Conservation (phyloP, 2,329 filamentous ascomycete genomes). For the Fusarium proliferatum region DNA sequence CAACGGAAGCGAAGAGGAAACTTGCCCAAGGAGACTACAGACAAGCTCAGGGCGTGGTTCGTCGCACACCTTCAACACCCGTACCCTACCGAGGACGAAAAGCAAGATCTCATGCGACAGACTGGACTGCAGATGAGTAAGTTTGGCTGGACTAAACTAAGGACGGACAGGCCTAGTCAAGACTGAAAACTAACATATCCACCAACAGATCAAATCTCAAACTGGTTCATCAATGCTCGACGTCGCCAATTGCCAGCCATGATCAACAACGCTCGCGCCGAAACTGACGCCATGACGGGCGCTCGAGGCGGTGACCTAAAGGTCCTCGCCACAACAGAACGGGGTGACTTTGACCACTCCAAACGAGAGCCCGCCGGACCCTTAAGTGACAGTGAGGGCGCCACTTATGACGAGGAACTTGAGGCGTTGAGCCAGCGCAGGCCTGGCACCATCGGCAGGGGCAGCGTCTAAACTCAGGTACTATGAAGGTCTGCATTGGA, state of each 20-base stretch:
- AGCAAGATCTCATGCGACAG: conserved; percentile 80
- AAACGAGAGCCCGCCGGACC: conserved; percentile 52
- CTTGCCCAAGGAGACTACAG: conserved; percentile 89
- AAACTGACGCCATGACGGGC: conserved; percentile 59
- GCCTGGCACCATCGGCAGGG: conserved; percentile 55
- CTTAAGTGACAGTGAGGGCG: conserved; percentile 61
- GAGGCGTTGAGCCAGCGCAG: conserved; percentile 48
- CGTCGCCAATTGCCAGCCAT: conserved; percentile 72
- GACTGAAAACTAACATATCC: conserved; percentile 20
- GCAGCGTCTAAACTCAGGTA: conserved; percentile 54
- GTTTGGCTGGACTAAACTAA: conserved; percentile 48
- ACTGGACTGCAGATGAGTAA: conserved; percentile 83
- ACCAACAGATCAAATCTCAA: conserved; percentile 73
- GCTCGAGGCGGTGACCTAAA: conserved; percentile 51
- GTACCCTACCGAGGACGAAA: conserved; percentile 89
- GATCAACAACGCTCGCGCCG: conserved; percentile 66
- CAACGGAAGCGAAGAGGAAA: conserved; percentile 80
- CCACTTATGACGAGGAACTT: conserved; percentile 58
- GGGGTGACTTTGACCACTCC: conserved; percentile 52
- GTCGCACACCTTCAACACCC: conserved; percentile 80
- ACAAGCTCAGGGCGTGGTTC: conserved; percentile 85
- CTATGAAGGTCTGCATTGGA: neutral
- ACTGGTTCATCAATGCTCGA: conserved; percentile 85
- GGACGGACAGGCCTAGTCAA: neutral
- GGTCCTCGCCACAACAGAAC: conserved; percentile 54